These are phyloP conservation scores for Jamesozyma hellenica DNA, from an alignment of 805 yeast species.

Conservation along the genomic window DNA sequence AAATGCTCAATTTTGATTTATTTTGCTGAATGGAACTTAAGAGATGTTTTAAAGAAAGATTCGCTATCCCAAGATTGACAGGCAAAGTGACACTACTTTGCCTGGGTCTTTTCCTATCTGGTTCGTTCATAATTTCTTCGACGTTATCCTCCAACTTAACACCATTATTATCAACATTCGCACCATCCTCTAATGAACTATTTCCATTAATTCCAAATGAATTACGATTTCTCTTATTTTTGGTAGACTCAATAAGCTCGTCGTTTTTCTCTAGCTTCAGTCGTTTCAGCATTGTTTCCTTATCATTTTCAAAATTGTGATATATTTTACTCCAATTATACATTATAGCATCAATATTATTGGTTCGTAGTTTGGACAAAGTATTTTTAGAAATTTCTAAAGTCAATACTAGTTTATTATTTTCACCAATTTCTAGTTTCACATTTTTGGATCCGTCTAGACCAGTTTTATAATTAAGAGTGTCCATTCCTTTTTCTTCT, in stretches of 20 bases:
- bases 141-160: conserved; percentile 10
- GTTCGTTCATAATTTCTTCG: conserved; percentile 8
- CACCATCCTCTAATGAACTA: conserved; percentile 14
- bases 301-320: conserved; percentile 67
- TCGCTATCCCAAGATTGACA: conserved; percentile 61
- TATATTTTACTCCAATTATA: conserved; percentile 62
- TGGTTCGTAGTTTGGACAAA: conserved; percentile 24
- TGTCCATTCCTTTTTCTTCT: conserved; percentile 3
- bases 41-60: conserved; percentile 68
- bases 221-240: conserved; percentile 15
- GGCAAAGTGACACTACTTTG: conserved; percentile 25
- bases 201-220: conserved; percentile 12
- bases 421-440: conserved; percentile 8
- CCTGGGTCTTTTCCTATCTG: conserved; percentile 18
- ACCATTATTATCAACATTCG: conserved; percentile 22
- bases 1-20: conserved; percentile 62
- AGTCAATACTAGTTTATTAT: conserved; percentile 22
- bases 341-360: conserved; percentile 32
- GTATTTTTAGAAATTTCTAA: conserved; percentile 31
- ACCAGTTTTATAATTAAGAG: not conserved
- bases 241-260: conserved; percentile 40
- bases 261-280: conserved; percentile 74
- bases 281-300: conserved; percentile 63
- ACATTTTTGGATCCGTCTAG: not conserved
- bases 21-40: conserved; percentile 67